Evolutionary conservation across 1,139 yeast genomes (phyloP), one percentile per base, ranked within the genome.

Genomic region (Protomyces inundatus): DNA sequence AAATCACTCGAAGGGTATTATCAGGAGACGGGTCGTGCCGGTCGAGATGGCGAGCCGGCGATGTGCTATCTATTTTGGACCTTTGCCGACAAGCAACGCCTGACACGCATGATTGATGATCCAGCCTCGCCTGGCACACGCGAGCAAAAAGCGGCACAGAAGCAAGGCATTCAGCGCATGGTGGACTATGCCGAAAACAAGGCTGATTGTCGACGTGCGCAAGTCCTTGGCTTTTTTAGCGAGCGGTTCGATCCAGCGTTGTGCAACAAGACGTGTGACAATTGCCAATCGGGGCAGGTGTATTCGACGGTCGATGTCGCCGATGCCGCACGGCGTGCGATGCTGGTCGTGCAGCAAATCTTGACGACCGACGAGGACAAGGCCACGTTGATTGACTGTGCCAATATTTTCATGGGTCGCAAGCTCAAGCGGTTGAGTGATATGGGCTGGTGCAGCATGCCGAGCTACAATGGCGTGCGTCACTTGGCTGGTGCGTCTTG

Each of bases 11-110:
- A 93, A 76, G 98, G 98, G 0, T 93, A 93, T 73, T 93, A 93
- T 71, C 98, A 93, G 76, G 98, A 93, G 74, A 90, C 98, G 0
- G 98, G 98, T n/a, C 84, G 98, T 75, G 98, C 98, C 1, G 98
- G 98, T 3, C 83, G 98, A 76, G 98, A 93, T 77, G 97, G 98
- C 0, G 77, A 82, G 3, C 82, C 77, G 55, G 86, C 96, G 1
- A 86, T 86, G 67, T 93, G 98, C 76, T 82, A 88, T 16, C 81
- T 93, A 81, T 93, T 84, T 71, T 93, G 87, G 73, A 81, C 85
- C 10, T 87, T 86, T 74, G 82, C 83, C 67, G 98, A 90, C 76
- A 75, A 75, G 32, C 64, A 71, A 50, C 79, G 84, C 48, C 76
- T 91, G 64, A 91, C 87, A 73, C 80, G 84, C 16, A 82, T 90